Base-by-base conservation (phyloP, 176 grass and related monocot species). In the Musa troglodytarum region DNA sequence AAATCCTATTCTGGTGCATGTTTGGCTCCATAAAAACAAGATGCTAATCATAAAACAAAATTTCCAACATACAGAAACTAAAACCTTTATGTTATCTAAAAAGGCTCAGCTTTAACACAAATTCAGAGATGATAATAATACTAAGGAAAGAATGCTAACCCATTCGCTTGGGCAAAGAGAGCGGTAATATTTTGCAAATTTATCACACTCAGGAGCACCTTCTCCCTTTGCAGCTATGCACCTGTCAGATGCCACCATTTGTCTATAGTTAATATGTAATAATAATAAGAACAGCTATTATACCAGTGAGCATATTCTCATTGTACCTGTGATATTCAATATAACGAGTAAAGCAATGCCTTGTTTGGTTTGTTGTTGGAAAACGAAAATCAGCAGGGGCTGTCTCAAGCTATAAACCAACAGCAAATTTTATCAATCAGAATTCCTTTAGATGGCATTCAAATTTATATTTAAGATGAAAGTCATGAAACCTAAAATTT, bases 331-430 rank as follows among this genome's bases (percentile, higher is more conserved):
- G 92, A 81, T 96, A 96, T 79, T 96, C 92, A 78, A 96, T 77
- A 75, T 96, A 96, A 49, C 92, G 86, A 21, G 92, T 91, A 81
- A 96, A 91, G 69, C 88, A 96, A 81, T 96, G 92, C 23, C 92
- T 87, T 58, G 88, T 91, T 75, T 96, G 86, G 86, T 96, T 96
- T 59, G 88, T 90, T 77, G 92, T 91, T 72, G 92, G 92, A 63
- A 96, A 95, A 81, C 88, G 83, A 22, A 90, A 88, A 91, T 96
- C 88, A 79, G 92, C 92, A 50, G 88, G 92, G 76, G 92, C 88
- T 17, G 86, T 96, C 81, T 96, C 88, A 70, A 91, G 72, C 92
- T 96, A 84, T 55, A 81, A 7, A 17, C 17, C 57, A 62, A 62
- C 15, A 19, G 13, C 20, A 61, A 61, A 16, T 20, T 61, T 61